phyloP scores from a whole-genome alignment of 495 filamentous ascomycete genomes.

The Lepidopterella palustris region DNA sequence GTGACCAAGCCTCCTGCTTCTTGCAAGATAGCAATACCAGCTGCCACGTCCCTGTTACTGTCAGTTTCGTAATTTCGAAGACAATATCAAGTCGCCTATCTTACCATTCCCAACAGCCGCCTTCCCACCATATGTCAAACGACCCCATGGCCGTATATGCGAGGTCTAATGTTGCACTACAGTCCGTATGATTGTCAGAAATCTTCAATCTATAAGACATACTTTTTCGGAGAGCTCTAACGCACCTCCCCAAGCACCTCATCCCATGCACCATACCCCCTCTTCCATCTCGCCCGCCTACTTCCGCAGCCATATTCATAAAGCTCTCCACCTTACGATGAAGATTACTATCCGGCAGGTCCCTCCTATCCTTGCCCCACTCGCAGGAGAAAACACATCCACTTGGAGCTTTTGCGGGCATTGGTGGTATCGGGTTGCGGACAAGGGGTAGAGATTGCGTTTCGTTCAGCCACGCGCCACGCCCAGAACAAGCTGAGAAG shows the following conservation, averaged over 20 bases:
- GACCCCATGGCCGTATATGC: constrained; percentile 53
- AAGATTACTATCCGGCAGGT: constrained; percentile 55
- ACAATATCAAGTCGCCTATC: neutral
- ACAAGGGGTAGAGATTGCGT: constrained; percentile 52
- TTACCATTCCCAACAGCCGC: constrained; percentile 53
- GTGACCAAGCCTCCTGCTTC: constrained; percentile 60
- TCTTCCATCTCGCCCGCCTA: constrained; percentile 51
- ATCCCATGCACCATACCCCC: constrained; percentile 58
- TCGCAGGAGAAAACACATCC: constrained; percentile 65
- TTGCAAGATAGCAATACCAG: constrained; percentile 50
- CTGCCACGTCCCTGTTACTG: constrained; percentile 43
- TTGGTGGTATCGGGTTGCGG: constrained; percentile 49
- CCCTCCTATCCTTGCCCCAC: constrained; percentile 65
- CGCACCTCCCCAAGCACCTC: constrained; percentile 49
- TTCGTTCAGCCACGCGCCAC: constrained; percentile 62
- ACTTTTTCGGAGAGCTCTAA: neutral
- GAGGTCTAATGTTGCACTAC: constrained; percentile 49
- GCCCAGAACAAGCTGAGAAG: constrained; percentile 54
- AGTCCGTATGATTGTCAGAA: neutral
- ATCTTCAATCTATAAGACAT: neutral
- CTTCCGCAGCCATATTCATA: constrained; percentile 60
- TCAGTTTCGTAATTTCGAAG: constrained; percentile 6
- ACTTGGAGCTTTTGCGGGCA: constrained; percentile 55
- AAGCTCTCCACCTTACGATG: constrained; percentile 63
- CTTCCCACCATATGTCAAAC: constrained; percentile 56